Percentiles rank a stretch among this genome's conserved stretches.
Evolutionary conservation across 163 green algal genomes (phyloP).

Genomic region (Trebouxiophyceae sp.): DNA sequence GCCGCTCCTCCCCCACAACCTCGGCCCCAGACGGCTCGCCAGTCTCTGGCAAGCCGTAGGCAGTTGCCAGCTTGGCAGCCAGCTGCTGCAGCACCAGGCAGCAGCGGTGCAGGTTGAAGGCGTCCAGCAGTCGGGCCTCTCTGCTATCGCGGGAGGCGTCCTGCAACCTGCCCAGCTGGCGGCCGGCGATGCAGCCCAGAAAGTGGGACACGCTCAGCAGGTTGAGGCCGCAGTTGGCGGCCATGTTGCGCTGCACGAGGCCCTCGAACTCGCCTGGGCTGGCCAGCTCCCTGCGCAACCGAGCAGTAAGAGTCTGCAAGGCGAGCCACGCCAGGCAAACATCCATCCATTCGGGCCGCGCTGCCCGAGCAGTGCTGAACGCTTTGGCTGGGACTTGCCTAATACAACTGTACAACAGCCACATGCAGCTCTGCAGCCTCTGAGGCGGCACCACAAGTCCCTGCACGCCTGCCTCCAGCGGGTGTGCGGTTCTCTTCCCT

Average conservation of each 20-base stretch:
- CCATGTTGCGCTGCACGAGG: conserved; percentile 55
- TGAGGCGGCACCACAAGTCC: not conserved
- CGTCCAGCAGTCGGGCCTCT: not conserved
- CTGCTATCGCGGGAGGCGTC: too few relatives aligned
- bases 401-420: not conserved
- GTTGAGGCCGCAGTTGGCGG: conserved; percentile 44
- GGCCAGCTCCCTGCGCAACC: not conserved
- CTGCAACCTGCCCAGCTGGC: too few relatives aligned
- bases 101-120: not conserved
- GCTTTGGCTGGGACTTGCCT: not conserved
- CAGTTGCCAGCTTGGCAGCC: too few relatives aligned
- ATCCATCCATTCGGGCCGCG: too few relatives aligned
- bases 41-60: too few relatives aligned
- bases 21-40: too few relatives aligned
- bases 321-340: too few relatives aligned
- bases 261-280: conserved; percentile 51
- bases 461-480: not conserved
- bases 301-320: too few relatives aligned
- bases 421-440: not conserved
- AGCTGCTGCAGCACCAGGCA: not conserved
- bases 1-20: too few relatives aligned
- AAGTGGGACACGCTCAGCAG: not conserved
- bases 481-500: not conserved
- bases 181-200: not conserved
- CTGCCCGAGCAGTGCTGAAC: not conserved